Conservation (phyloP, 192 early-diverging fungal species). For the Podila horticola region DNA sequence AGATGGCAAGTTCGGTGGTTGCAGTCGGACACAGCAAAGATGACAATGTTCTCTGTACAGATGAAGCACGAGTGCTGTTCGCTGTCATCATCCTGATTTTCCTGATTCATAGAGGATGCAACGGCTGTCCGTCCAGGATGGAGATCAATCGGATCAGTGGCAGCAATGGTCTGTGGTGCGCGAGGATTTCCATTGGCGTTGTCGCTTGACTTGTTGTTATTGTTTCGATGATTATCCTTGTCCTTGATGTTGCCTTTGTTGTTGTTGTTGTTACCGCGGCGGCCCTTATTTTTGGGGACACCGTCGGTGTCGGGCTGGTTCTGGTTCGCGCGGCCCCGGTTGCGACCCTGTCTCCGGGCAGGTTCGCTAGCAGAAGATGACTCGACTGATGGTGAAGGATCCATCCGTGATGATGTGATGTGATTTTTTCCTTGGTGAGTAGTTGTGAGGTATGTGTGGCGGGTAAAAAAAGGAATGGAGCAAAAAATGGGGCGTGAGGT, state of each 20-base stretch:
- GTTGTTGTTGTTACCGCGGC: not conserved
- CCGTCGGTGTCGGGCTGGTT: not conserved
- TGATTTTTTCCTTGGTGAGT: too few species aligned
- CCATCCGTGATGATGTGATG: slow-evolving; percentile 16
- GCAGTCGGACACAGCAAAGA: slow-evolving; percentile 87
- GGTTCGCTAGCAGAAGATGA: slow-evolving; percentile 7
- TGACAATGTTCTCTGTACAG: slow-evolving; percentile 85
- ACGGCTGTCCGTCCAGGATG: slow-evolving; percentile 10
- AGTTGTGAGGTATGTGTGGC: not conserved
- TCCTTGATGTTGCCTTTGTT: slow-evolving; percentile 7
- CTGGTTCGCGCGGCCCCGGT: not conserved
- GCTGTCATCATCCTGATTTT: slow-evolving; percentile 48
- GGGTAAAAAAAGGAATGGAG: slow-evolving; percentile 6
- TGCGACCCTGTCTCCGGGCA: not conserved
- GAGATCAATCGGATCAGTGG: slow-evolving; percentile 44
- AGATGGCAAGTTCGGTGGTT: slow-evolving; percentile 95
- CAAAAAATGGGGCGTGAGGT: not conserved
- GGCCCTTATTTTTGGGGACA: not conserved
- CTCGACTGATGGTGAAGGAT: slow-evolving; percentile 11
- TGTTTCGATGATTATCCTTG: slow-evolving; percentile 19
- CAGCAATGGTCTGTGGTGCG: slow-evolving; percentile 28
- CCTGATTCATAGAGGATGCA: not conserved
- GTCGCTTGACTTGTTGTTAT: slow-evolving; percentile 21
- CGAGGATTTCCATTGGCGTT: slow-evolving; percentile 2
- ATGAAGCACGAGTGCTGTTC: slow-evolving; percentile 79